Base-by-base conservation (phyloP, 169 alveolate genomes). In the Neospora caninum region DNA sequence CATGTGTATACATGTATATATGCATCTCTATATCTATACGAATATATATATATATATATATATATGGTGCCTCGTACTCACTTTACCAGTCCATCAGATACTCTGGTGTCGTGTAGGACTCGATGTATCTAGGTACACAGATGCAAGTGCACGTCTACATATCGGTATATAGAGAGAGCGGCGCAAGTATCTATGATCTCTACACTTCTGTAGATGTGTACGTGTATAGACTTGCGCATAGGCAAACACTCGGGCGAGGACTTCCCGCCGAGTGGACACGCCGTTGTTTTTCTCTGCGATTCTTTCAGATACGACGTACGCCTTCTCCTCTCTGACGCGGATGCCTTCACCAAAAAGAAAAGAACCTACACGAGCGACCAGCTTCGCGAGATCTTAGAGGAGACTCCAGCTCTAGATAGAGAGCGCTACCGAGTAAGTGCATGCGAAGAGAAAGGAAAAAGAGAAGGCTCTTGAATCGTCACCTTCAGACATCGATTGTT, bases 251-350 rank as follows among this genome's bases (percentile, higher is more conserved):
- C 13, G 58, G 22, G 58, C 13, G 58, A 13, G 22, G 58, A 4
- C 4, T 49, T 49, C 13, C 58, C 13, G 13, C 58, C 22, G 13
- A 49, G 58, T 13, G 58, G 13, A 49, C 22, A 4, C 4, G 58
- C 13, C 58, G n/a, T 49, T 4, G 58, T 13, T 13, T 49, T 49
- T 49, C 58, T 49, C 13, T 13, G 58, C 13, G 58, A n/a, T n/a
- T n/a, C 13, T 13, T 49, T 49, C 94, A 91, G 94, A 41, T 91
- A 91, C 67, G 94, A 91, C 41, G 89, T 91, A 91, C 80, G 94
- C 80, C 94, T 91, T 45, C 82, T 91, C 38, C 89, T 91, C 80
- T 64, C 78, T 9, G 89, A 91, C 43, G 39, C 84, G 31, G 42
- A 73, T 13, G 84, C 84, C n/a, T n/a, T 73, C 25, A 7, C 18